Base-by-base conservation (phyloP, 1,139 yeast genomes). In the Blastobotrys apis region DNA sequence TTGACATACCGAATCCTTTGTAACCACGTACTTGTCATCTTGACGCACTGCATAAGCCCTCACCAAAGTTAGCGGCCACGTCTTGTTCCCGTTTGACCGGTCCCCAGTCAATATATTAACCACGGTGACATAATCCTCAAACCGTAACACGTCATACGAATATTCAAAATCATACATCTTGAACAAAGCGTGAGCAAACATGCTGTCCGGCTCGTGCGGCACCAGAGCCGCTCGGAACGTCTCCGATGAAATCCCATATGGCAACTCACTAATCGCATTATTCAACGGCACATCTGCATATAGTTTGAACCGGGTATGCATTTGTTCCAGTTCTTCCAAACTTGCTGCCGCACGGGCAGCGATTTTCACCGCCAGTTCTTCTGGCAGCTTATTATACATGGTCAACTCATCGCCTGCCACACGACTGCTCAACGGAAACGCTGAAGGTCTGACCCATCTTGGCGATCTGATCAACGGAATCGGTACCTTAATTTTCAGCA, bases 391-490 rank as follows among this genome's bases (percentile, higher is more conserved):
- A 8, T 29, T 25, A 3, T 10, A 23, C n/a, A n/a, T n/a, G n/a
- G n/a, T n/a, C 4, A 39, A n/a, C 4, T 22, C 9, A 29, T 16
- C n/a, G 10, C 13, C 34, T 10, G 39, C 35, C 2, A n/a, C 22
- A 10, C 16, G 15, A 13, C 44, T 33, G 2, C 47, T 30, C 4
- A 41, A 42, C 4, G 55, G 58, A 5, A 47, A 37, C 39, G 50
- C 46, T 4, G 57, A 45, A 32, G 45, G 50, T 20, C 53, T 47
- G n/a, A 57, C 47, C 57, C 62, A 59, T 32, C 59, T 54, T 12
- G 64, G 64, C 22, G 52, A 49, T 29, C 49, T 49, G 47, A 54
- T 50, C 13, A 59, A 45, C 19, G 66, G 65, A 9, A 62, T 52
- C 4, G 66, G 64, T 4, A 54, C 50, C 29, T 50, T 45, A 26